Percentiles rank a stretch among this genome's conserved stretches.
Evolutionary conservation across 257 asterid genomes (phyloP).

Genomic region (Ilex aquifolium): DNA sequence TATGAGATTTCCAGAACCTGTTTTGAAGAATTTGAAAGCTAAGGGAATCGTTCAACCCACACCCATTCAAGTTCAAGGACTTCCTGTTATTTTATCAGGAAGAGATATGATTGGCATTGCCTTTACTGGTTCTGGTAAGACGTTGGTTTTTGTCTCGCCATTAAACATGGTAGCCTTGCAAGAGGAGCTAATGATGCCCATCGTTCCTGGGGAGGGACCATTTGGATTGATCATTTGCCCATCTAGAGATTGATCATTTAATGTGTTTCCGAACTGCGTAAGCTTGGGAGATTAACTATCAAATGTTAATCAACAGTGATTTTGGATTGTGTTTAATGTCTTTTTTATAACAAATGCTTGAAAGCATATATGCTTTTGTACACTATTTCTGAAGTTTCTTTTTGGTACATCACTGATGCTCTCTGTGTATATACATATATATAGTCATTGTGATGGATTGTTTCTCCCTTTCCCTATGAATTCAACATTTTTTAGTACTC

Average conservation of each 20-base stretch:
- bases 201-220: conserved; percentile 35
- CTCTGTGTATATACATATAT: no score
- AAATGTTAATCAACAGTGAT: no score
- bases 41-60: conserved; percentile 91
- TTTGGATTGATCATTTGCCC: conserved; percentile 82
- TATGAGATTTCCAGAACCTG: conserved; percentile 82
- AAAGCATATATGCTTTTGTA: no score
- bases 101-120: conserved; percentile 94
- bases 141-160: conserved; percentile 75
- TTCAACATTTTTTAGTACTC: no score
- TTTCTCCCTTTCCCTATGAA: no score
- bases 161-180: conserved; percentile 79
- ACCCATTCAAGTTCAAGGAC: conserved; percentile 88
- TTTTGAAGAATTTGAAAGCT: conserved; percentile 57
- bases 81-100: conserved; percentile 77
- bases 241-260: conserved; percentile 41
- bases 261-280: no score
- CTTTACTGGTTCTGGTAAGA: conserved; percentile 89
- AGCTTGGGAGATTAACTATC: no score
- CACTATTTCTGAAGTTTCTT: conserved; percentile 2
- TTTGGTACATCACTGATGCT: no score
- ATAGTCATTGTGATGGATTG: no score
- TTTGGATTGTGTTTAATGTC: no score
- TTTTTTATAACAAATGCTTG: no score
- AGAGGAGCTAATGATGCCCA: conserved; percentile 71